Evolutionary conservation across 192 early-diverging fungal species (phyloP).

Genomic region (Thoreauomyces humboldtii): DNA sequence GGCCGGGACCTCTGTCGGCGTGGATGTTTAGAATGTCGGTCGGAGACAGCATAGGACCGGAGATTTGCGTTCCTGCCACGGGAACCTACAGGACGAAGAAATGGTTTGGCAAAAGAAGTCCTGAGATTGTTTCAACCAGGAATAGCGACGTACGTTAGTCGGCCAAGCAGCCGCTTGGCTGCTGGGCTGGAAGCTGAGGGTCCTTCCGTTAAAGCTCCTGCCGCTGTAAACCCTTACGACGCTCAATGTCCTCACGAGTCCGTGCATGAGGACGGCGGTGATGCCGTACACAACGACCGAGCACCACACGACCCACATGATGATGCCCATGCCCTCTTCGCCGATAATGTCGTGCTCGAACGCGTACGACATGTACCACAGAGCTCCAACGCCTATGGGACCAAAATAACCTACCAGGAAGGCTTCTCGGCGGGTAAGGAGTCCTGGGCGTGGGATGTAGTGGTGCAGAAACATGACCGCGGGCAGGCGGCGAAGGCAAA

Average conservation of each 20-base stretch:
- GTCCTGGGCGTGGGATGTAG: conserved; percentile 51
- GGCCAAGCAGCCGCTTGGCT: conserved; percentile 1
- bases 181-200: conserved; percentile 4
- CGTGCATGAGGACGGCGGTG: conserved; percentile 70
- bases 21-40: conserved; percentile 1
- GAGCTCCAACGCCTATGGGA: conserved; percentile 72
- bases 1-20: neutral
- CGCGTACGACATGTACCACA: conserved; percentile 54
- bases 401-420: conserved; percentile 89
- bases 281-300: conserved; percentile 81
- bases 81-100: conserved; percentile 2
- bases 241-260: conserved; percentile 13
- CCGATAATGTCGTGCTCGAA: conserved; percentile 3
- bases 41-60: conserved; percentile 11
- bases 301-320: conserved; percentile 62
- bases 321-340: conserved; percentile 13
- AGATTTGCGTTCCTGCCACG: conserved; percentile 5
- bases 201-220: conserved; percentile 9
- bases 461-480: conserved; percentile 60
- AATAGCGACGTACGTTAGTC: neutral
- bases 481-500: conserved; percentile 74
- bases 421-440: conserved; percentile 64
- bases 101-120: neutral
- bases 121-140: neutral
- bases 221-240: conserved; percentile 18